A percentile compares a stretch with the other conserved stretches of the same genome.
Conservation (phyloP, 148 eudicot genomes). For the Cornus controversa region DNA sequence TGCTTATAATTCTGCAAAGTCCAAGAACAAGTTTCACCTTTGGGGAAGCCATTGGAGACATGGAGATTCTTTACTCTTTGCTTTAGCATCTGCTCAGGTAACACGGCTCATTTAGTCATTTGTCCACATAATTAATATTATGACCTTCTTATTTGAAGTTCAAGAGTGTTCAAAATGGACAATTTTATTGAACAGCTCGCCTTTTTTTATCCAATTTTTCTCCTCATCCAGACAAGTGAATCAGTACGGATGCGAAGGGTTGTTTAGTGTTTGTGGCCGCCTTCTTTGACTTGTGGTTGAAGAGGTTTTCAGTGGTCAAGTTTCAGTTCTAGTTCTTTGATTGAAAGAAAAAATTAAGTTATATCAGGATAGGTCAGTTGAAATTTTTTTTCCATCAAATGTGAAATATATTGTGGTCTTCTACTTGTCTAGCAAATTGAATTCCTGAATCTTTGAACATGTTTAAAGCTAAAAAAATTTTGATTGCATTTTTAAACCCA, state of each 20-base stretch:
- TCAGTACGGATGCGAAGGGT: background rate
- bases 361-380: background rate
- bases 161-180: background rate
- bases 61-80: slow-evolving; percentile 90
- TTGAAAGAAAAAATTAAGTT: background rate
- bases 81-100: slow-evolving; percentile 95
- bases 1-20: slow-evolving; percentile 95
- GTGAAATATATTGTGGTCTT: background rate
- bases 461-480: background rate
- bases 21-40: slow-evolving; percentile 87
- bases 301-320: background rate
- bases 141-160: background rate
- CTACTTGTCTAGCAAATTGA: background rate
- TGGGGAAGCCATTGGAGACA: slow-evolving; percentile 98
- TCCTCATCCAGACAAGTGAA: background rate
- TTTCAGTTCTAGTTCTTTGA: background rate
- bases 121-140: background rate
- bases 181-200: background rate
- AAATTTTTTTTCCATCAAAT: background rate
- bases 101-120: slow-evolving; percentile 3
- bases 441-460: background rate
- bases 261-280: background rate
- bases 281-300: background rate
- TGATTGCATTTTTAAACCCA: background rate
- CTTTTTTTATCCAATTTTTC: background rate